phyloP scores from a whole-genome alignment of 2,329 filamentous ascomycete species.

The Alternaria gaisen region DNA sequence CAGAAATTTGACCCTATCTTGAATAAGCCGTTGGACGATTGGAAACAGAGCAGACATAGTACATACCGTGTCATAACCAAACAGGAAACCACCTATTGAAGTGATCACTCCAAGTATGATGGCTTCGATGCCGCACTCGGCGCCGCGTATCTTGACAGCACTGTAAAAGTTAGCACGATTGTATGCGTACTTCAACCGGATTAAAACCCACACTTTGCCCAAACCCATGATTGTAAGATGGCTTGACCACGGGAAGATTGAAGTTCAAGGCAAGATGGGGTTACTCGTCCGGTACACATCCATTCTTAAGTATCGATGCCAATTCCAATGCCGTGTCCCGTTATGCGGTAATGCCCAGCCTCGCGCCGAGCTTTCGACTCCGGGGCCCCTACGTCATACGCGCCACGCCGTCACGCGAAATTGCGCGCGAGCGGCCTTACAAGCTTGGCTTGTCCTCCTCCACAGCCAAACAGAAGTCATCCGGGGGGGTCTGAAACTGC shows the following conservation, averaged over 20 bases:
- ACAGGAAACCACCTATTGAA: slow-evolving; percentile 69
- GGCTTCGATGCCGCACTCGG: slow-evolving; percentile 47
- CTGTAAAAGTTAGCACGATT: slow-evolving; percentile 23
- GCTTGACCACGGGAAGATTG: slow-evolving; percentile 2
- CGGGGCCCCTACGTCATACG: slow-evolving; percentile 31
- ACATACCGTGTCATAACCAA: slow-evolving; percentile 67
- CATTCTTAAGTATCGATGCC: slow-evolving; percentile 29
- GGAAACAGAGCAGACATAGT: neutral
- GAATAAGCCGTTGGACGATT: neutral
- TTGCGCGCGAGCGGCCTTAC: slow-evolving; percentile 14
- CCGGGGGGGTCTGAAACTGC: slow-evolving; percentile 18
- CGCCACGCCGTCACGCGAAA: slow-evolving; percentile 30
- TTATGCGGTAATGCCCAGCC: slow-evolving; percentile 38
- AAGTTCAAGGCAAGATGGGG: slow-evolving; percentile 9
- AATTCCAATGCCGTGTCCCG: slow-evolving; percentile 16
- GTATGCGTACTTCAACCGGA: neutral
- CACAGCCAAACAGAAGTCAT: slow-evolving; percentile 26
- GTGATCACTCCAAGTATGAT: slow-evolving; percentile 65
- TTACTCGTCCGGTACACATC: slow-evolving; percentile 7
- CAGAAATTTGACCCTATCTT: slow-evolving; percentile 44
- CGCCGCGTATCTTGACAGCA: slow-evolving; percentile 42
- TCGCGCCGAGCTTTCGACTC: slow-evolving; percentile 29
- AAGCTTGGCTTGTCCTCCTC: slow-evolving; percentile 25
- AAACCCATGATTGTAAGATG: slow-evolving; percentile 35
- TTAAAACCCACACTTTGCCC: slow-evolving; percentile 28